phyloP scores from a whole-genome alignment of 1,284 basidiomycete genomes.

The Cutaneotrichosporon sp. region DNA sequence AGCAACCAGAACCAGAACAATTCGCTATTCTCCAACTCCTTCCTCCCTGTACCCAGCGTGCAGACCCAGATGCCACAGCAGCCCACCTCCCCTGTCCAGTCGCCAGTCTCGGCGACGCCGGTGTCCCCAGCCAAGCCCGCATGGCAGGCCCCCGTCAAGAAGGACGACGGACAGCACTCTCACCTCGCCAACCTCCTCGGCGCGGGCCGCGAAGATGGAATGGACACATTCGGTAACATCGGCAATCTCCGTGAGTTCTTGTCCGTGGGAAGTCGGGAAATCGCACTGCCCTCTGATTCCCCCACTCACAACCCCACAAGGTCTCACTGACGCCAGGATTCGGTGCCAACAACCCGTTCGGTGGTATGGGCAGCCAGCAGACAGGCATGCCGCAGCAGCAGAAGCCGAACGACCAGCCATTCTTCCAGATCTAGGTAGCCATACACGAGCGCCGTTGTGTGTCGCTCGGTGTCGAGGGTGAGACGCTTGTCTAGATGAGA shows the following conservation, averaged over 20 bases:
- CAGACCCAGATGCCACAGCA: slow-evolving; percentile 19
- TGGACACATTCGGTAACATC: slow-evolving; percentile 90
- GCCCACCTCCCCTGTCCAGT: slow-evolving; percentile 21
- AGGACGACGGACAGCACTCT: slow-evolving; percentile 67
- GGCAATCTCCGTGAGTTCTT: slow-evolving; percentile 66
- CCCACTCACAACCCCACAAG: background rate
- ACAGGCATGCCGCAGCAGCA: slow-evolving; percentile 31
- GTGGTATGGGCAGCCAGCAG: slow-evolving; percentile 55
- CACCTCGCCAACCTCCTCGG: slow-evolving; percentile 77
- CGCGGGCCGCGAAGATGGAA: slow-evolving; percentile 72
- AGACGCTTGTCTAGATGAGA: slow-evolving; percentile 2
- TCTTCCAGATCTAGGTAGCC: slow-evolving; percentile 68
- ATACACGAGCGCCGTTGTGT: background rate
- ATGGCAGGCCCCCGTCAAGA: slow-evolving; percentile 40
- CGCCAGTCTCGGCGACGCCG: slow-evolving; percentile 32
- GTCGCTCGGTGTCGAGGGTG: background rate
- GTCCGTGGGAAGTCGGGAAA: background rate
- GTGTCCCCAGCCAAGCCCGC: slow-evolving; percentile 38
- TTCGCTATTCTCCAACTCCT: slow-evolving; percentile 21
- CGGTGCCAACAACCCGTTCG: slow-evolving; percentile 70
- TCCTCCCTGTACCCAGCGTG: slow-evolving; percentile 36
- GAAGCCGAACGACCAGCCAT: slow-evolving; percentile 65
- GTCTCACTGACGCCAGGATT: background rate
- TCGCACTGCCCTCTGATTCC: background rate
- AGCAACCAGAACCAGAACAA: slow-evolving; percentile 15